Evolutionary conservation across 2,329 filamentous ascomycete species (phyloP), one percentile per base, ranked within the genome.

Genomic region (Epichloe uncinata): DNA sequence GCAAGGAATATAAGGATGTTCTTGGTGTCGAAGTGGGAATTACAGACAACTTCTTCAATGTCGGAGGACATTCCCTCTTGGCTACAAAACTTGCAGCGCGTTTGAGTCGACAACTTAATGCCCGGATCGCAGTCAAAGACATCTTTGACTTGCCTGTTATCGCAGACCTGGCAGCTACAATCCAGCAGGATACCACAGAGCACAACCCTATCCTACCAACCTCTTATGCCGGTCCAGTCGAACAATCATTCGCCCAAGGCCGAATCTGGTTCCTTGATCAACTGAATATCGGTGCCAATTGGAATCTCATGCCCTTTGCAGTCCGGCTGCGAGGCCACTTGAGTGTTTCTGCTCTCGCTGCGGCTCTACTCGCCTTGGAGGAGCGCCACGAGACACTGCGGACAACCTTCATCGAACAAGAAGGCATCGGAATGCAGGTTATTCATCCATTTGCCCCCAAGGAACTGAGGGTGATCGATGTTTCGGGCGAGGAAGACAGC

Each of bases 221-320:
- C 18, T 20, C 18, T 20, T 20, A 20, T 20, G 18, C 18, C 34
- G 38, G 42, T 22, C 38, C 38, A 15, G 44, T 47, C 5, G 37
- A 49, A 37, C 52, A 53, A 26, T 53, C 52, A 3, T 53, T 51
- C 26, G 49, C 52, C 35, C 52, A 53, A 30, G 49, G 20, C 4
- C 45, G 52, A 4, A 20, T 53, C 4, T 53, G 52, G 52, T 51
- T 53, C 36, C 36, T 53, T n/a, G 52, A 53, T 6, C 52, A 51
- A 35, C 49, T 53, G 5, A 35, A 53, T 20, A 42, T 41, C 9
- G 49, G 46, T 16, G 18, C 38, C 13, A 40, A 35, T 5, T 53
- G 49, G 52, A 51, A 51, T 51, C 37, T 49, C 5, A 51, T 53
- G 36, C 49, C 52, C 16, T 49, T 22, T 18, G 49, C 35, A 6